These are phyloP conservation scores for Clitocybe nebularis DNA, from an alignment of 1,284 basidiomycete genomes.

Conservation along the genomic window DNA sequence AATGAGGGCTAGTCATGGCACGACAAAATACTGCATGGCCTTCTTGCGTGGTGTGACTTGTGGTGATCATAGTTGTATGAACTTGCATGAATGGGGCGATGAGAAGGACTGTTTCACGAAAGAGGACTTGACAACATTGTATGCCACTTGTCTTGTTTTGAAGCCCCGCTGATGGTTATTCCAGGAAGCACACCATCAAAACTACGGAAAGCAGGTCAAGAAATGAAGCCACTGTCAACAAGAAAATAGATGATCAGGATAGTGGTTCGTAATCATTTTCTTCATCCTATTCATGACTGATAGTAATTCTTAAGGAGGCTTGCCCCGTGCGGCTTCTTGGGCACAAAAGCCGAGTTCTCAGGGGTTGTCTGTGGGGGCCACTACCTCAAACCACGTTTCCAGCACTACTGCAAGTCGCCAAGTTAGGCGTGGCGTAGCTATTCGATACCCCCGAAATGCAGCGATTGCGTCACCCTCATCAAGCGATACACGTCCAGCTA, in stretches of 20 bases:
- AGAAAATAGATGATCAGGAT: conserved; percentile 58
- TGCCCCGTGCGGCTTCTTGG: conserved; percentile 86
- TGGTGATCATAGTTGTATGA: conserved; percentile 88
- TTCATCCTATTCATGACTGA: conserved; percentile 17
- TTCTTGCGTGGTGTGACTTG: conserved; percentile 89
- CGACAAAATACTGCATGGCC: conserved; percentile 97
- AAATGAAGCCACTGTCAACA: conserved; percentile 35
- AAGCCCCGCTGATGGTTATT: conserved; percentile 11
- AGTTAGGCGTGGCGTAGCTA: conserved; percentile 35
- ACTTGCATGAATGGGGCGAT: conserved; percentile 97
- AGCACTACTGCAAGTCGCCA: conserved; percentile 31
- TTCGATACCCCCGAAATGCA: conserved; percentile 38
- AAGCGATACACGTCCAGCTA: conserved; percentile 32
- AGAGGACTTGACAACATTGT: conserved; percentile 88
- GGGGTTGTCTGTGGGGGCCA: conserved; percentile 19
- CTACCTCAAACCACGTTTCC: conserved; percentile 20
- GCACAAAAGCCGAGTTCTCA: conserved; percentile 48
- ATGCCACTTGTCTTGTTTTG: conserved; percentile 28
- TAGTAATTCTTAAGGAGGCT: conserved; percentile 34
- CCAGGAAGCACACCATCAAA: conserved; percentile 84
- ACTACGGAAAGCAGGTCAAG: conserved; percentile 68
- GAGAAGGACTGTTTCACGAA: conserved; percentile 96
- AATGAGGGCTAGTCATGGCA: conserved; percentile 93
- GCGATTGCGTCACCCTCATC: too few relatives aligned
- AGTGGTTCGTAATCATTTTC: conserved; percentile 45